Evolutionary conservation across 352 stramenopile genomes (phyloP), one percentile per base, ranked within the genome.

Genomic region (Phytopythium litorale): DNA sequence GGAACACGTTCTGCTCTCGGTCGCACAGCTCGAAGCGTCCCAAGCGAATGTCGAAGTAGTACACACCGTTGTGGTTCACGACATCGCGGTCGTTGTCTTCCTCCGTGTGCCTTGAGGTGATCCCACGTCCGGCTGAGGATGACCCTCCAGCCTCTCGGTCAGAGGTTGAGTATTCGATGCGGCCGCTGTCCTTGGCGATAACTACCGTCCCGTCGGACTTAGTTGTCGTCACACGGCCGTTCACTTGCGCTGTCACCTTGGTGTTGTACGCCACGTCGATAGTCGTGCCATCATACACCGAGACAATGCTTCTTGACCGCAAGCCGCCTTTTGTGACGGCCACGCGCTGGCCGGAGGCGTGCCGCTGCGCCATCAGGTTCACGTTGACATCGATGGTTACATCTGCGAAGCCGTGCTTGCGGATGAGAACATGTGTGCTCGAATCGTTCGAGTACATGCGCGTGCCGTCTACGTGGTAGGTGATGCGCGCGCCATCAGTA

Each of bases 191-290:
- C 37, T 89, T 89, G 11, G 77, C 78, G 19, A 91, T 63, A 11
- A 91, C 54, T 8, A 67, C 66, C 46, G 72, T 68, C 16, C 82
- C 78, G 30, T 66, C 70, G 21, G 75, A 71, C 51, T 88, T 89
- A 12, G 64, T 40, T 12, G 76, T 66, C 25, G 76, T 78, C 33
- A 91, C 70, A 38, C 78, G 73, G 37, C 81, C 84, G 58, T 91
- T 89, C 32, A 93, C 81, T 33, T 89, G 77, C 3, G 84, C 84
- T 15, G 87, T 81, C 7, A 93, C 79, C 46, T 84, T 84, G 28
- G 84, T 91, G 55, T 93, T 88, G 65, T 93, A 93, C 48, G 76
- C 75, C 37, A 89, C 65, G 42, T 88, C 71, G 6, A 91, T 63
- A n/a, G 61, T 38, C 15, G 84, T 89, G 58, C 82, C 84, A 23